Evolutionary conservation across 2,329 filamentous ascomycete genomes (phyloP).

Genomic region (Leptographium flavum): DNA sequence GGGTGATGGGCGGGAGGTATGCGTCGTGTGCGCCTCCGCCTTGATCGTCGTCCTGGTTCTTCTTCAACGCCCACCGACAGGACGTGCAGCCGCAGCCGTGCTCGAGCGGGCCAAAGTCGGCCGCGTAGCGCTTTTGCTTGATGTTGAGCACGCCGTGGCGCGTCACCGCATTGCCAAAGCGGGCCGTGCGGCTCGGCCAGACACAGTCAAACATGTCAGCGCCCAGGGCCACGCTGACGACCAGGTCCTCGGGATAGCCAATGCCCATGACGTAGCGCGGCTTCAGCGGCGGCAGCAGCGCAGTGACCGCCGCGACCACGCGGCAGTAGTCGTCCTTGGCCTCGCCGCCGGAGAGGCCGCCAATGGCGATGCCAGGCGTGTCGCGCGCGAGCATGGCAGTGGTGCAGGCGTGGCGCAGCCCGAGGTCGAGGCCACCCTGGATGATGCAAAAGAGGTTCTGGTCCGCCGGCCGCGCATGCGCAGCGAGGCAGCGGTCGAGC

Average conservation of each 20-base stretch:
- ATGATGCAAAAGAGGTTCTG: conserved; percentile 99
- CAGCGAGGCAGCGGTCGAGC: conserved; percentile 87
- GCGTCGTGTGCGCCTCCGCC: no score
- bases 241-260: conserved; percentile 88
- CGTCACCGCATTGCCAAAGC: conserved; percentile 91
- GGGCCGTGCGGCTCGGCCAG: conserved; percentile 90
- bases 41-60: not conserved
- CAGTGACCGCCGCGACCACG: conserved; percentile 78
- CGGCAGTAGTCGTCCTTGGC: conserved; percentile 86
- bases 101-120: conserved; percentile 75
- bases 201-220: conserved; percentile 99
- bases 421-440: conserved; percentile 82
- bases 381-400: conserved; percentile 75
- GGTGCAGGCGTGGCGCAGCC: conserved; percentile 73
- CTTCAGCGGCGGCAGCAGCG: conserved; percentile 72
- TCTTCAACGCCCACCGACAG: conserved; percentile 48
- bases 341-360: conserved; percentile 86
- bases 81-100: conserved; percentile 67
- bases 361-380: conserved; percentile 93
- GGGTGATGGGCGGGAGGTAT: conserved; percentile 57
- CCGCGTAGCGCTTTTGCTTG: conserved; percentile 57
- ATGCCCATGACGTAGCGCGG: conserved; percentile 99
- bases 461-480: conserved; percentile 65
- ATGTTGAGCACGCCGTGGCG: conserved; percentile 70
- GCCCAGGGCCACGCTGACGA: conserved; percentile 84